Evolutionary conservation across 2,329 filamentous ascomycete genomes (phyloP), one percentile per base, ranked within the genome.

Genomic region (Juglanconis sp.): DNA sequence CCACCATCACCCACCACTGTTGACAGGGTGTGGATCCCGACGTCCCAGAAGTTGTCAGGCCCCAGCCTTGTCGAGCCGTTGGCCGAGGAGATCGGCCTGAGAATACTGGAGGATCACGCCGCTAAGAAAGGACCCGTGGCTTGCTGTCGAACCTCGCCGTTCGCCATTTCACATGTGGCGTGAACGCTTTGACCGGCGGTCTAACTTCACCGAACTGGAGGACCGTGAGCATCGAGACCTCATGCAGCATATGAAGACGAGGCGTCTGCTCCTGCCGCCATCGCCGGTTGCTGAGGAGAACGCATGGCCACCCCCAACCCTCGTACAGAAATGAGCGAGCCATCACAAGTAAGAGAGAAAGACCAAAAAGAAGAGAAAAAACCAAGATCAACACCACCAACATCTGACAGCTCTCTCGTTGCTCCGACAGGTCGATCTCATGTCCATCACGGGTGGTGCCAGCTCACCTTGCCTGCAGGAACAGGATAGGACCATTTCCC

Each of bases 381-480:
- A 24, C 24, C 24, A 24, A 24, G 24, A 24, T 24, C 24, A 24
- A 24, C 24, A 24, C 24, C 24, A 24, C 24, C 24, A 24, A 24
- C 24, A 24, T 24, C 24, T 24, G 24, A 24, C 24, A 24, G 24
- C 24, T 24, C 24, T 24, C 44, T 47, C 9, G 44, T 15, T n/a
- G 44, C 13, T n/a, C 8, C 44, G 13, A 47, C 11, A 6, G 31
- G 40, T 54, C 52, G 52, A 54, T 54, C 38, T 42, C 30, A 35
- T 46, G 38, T 30, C 52, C 44, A 30, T 13, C 30, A n/a, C 52
- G 46, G 38, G n/a, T 54, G 24, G 36, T 40, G 52, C 52, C 52
- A 54, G 38, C 52, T 44, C 52, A 54, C 40, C 40, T 30, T 31
- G 40, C 52, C 52, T 54, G 52, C 52, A 34, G 52, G 32, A 34